Conservation (phyloP, 2,329 filamentous ascomycete genomes). For the Epichloe hybrida region DNA sequence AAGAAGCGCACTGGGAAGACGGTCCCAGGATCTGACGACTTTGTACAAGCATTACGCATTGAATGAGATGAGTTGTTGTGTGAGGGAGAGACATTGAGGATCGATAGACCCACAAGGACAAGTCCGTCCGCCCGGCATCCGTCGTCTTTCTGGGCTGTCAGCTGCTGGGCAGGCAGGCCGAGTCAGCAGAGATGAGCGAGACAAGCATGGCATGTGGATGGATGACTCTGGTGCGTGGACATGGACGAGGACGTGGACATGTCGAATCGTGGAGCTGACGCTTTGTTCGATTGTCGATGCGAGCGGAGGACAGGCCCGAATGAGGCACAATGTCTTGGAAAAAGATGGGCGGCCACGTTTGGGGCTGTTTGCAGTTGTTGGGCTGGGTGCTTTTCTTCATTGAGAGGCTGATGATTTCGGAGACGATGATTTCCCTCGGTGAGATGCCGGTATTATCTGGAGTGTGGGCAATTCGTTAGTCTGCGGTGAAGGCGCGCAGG, state of each 20-base stretch:
- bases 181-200: conserved; percentile 2
- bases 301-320: not conserved
- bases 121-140: not conserved
- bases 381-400: not conserved
- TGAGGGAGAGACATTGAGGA: conserved; percentile 5
- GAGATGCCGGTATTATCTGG: not conserved
- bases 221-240: not conserved
- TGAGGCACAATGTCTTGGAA: not conserved
- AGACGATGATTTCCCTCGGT: not conserved
- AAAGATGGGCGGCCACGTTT: not conserved
- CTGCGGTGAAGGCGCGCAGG: not conserved
- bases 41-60: not conserved
- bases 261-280: not conserved
- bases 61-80: conserved; percentile 2
- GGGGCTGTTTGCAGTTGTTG: not conserved
- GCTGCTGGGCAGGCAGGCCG: not conserved
- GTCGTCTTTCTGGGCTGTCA: not conserved
- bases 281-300: not conserved
- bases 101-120: conserved; percentile 2
- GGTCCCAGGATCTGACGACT: too few relatives aligned
- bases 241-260: not conserved
- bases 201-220: conserved; percentile 1
- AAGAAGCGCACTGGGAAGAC: not conserved
- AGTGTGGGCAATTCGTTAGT: not conserved
- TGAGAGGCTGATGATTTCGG: not conserved